phyloP scores from a whole-genome alignment of 108 stramenopile species.

The Stephanodiscus triporus region DNA sequence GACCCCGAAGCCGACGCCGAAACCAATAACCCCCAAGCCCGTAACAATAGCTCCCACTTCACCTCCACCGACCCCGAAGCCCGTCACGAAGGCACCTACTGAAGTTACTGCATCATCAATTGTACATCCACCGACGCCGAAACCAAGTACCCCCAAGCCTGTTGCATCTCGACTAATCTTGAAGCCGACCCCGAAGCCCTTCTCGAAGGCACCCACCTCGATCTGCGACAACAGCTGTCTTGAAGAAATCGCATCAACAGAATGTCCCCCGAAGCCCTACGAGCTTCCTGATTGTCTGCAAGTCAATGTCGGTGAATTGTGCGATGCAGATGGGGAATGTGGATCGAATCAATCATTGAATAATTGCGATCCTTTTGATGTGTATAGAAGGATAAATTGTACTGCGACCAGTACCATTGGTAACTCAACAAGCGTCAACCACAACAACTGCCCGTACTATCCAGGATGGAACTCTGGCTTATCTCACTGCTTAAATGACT shows the following conservation, averaged over 20 bases:
- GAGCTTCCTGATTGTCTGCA: constrained; percentile 22
- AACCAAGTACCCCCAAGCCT: no score
- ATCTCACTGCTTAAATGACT: constrained; percentile 32
- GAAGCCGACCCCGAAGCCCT: no score
- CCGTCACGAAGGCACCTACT: no score
- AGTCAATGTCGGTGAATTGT: constrained; percentile 18
- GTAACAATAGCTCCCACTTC: no score
- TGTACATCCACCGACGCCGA: no score
- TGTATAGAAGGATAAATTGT: constrained; percentile 32
- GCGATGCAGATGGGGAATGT: constrained; percentile 34
- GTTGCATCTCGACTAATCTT: no score
- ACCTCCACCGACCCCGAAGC: no score
- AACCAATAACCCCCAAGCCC: no score
- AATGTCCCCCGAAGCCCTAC: constrained; percentile 17
- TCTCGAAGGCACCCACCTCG: no score
- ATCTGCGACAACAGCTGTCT: constrained; percentile 29
- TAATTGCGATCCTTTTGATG: constrained; percentile 34
- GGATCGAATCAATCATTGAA: constrained; percentile 21
- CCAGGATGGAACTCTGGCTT: constrained; percentile 23
- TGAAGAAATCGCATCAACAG: constrained; percentile 9
- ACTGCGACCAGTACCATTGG: background rate
- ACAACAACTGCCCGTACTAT: constrained; percentile 29
- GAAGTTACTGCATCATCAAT: no score
- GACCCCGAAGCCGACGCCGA: no score
- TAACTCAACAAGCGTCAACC: background rate